phyloP scores from a whole-genome alignment of 805 yeast species.

The Candida wancherniae region DNA sequence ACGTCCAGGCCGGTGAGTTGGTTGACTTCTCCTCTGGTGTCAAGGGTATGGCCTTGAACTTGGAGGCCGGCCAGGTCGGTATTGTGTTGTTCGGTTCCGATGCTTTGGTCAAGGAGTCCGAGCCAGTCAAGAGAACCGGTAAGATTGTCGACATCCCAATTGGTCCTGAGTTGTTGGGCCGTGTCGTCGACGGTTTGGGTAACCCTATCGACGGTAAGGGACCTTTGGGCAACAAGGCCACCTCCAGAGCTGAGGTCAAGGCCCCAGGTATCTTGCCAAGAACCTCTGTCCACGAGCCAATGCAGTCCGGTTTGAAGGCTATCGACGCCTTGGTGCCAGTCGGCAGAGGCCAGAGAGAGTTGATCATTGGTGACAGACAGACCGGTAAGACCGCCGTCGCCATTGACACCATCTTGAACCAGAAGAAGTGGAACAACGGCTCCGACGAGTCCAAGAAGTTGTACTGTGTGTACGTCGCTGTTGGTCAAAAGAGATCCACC shows the following conservation, averaged over 20 bases:
- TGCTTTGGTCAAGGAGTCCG: slow-evolving; percentile 98
- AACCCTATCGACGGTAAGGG: slow-evolving; percentile 99
- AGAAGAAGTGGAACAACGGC: slow-evolving; percentile 98
- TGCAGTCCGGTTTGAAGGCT: slow-evolving; percentile 99
- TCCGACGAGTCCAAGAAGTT: slow-evolving; percentile 93
- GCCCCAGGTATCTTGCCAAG: slow-evolving; percentile 99
- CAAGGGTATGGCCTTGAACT: slow-evolving; percentile 99
- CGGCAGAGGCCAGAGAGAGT: slow-evolving; percentile 99
- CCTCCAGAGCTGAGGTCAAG: slow-evolving; percentile 96
- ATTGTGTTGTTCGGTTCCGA: slow-evolving; percentile 99
- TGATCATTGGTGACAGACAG: slow-evolving; percentile 99
- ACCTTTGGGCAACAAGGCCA: slow-evolving; percentile 80
- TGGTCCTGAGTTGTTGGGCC: slow-evolving; percentile 96
- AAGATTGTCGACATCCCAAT: slow-evolving; percentile 98
- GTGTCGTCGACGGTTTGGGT: slow-evolving; percentile 99
- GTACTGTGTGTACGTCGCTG: slow-evolving; percentile 99
- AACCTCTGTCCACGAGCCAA: slow-evolving; percentile 97
- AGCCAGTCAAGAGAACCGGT: slow-evolving; percentile 99
- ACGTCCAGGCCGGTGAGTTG: slow-evolving; percentile 99
- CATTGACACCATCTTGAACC: slow-evolving; percentile 95
- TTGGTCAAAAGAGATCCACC: slow-evolving; percentile 99
- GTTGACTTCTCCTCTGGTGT: slow-evolving; percentile 99
- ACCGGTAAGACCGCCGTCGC: slow-evolving; percentile 99
- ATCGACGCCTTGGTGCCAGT: slow-evolving; percentile 99
- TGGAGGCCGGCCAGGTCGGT: slow-evolving; percentile 99